phyloP scores from a whole-genome alignment of 176 grass and related monocot species.

The Zoysia japonica region DNA sequence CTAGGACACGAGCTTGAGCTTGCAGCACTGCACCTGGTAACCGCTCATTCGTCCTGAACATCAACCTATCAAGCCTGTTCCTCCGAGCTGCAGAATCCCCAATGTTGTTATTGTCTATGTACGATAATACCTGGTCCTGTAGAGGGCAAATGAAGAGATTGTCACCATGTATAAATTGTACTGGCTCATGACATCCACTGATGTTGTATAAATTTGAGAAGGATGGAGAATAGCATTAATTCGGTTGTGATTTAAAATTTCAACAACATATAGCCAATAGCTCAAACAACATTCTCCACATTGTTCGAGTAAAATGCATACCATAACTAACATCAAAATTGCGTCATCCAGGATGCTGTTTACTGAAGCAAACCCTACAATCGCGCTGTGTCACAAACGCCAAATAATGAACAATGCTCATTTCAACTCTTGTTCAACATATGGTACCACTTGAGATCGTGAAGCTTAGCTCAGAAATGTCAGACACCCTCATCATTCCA shows the following conservation, averaged over 20 bases:
- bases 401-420: not conserved
- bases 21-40: slow-evolving; percentile 77
- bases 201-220: not conserved
- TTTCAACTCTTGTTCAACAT: slow-evolving; percentile 2
- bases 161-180: not conserved
- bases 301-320: not conserved
- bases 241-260: not conserved
- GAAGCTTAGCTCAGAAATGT: not conserved
- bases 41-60: slow-evolving; percentile 65
- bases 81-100: slow-evolving; percentile 49
- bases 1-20: slow-evolving; percentile 78
- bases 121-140: slow-evolving; percentile 48
- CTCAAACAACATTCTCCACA: not conserved
- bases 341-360: not conserved
- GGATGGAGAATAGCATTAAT: not conserved
- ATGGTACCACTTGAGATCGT: not conserved
- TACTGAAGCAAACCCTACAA: not conserved
- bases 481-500: not conserved
- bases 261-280: not conserved
- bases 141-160: not conserved
- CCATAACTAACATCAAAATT: no score
- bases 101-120: slow-evolving; percentile 50
- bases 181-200: not conserved
- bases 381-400: not conserved
- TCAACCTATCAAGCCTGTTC: slow-evolving; percentile 62